A percentile compares a stretch with the other conserved stretches of the same genome.
phyloP scores from a whole-genome alignment of 306 rosid species.

The Acacia confusa region DNA sequence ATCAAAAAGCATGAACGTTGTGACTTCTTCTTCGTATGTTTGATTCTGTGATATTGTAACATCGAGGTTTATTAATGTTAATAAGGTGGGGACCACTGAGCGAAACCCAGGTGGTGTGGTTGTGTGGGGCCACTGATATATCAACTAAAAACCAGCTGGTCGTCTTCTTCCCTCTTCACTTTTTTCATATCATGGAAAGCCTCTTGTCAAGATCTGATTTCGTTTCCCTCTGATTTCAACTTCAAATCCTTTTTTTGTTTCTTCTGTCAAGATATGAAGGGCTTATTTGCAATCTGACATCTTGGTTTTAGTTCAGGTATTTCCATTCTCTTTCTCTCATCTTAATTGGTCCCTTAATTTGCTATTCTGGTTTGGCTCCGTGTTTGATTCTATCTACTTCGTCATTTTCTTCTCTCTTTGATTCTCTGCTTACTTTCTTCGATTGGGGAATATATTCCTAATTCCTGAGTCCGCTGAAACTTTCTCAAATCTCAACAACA shows the following conservation, averaged over 20 bases:
- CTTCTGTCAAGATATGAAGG: slow-evolving; percentile 23
- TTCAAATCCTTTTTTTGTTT: slow-evolving; percentile 37
- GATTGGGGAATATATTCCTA: neutral
- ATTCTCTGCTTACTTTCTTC: neutral
- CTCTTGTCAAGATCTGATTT: slow-evolving; percentile 65
- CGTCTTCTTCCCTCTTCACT: slow-evolving; percentile 1
- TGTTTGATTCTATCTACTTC: neutral
- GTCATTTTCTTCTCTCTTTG: neutral
- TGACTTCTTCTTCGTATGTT: neutral
- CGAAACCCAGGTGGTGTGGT: slow-evolving; percentile 40
- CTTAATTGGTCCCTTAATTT: slow-evolving; percentile 21
- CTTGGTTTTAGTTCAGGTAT: slow-evolving; percentile 53
- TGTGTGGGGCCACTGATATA: slow-evolving; percentile 44
- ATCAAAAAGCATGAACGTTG: neutral
- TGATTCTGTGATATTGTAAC: neutral
- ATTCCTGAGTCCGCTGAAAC: neutral
- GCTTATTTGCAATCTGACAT: slow-evolving; percentile 64
- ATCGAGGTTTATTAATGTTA: slow-evolving; percentile 12
- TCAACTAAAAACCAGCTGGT: slow-evolving; percentile 59
- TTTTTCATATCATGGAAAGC: slow-evolving; percentile 31
- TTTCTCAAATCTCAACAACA: slow-evolving; percentile 8
- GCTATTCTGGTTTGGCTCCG: neutral
- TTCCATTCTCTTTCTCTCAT: slow-evolving; percentile 15
- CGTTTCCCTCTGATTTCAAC: slow-evolving; percentile 33
- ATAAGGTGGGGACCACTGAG: slow-evolving; percentile 38